Conservation (phyloP, 768 basidiomycete genomes). For the Suillus fuscotomentosus region DNA sequence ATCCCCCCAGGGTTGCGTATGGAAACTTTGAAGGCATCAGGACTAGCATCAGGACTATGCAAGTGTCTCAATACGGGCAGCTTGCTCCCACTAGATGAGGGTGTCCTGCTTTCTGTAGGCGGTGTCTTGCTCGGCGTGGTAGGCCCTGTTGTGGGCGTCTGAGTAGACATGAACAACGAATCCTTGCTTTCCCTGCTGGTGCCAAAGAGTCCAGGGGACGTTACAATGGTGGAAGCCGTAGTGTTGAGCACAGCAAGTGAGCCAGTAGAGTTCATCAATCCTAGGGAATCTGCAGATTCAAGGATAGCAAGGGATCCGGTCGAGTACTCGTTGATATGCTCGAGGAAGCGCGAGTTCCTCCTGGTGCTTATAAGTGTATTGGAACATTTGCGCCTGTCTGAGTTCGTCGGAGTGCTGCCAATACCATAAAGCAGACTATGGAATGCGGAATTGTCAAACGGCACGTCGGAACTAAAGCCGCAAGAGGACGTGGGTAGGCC, state of each 20-base stretch:
- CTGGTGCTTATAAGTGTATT: neutral
- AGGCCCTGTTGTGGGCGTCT: slow-evolving; percentile 19
- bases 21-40: slow-evolving; percentile 15
- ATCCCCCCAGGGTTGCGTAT: slow-evolving; percentile 8
- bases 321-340: slow-evolving; percentile 18
- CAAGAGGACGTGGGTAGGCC: neutral
- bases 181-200: slow-evolving; percentile 17
- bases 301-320: slow-evolving; percentile 11
- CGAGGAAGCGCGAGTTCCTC: slow-evolving; percentile 21
- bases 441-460: slow-evolving; percentile 22
- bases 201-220: slow-evolving; percentile 10
- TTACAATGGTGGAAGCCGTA: slow-evolving; percentile 9
- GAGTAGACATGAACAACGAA: slow-evolving; percentile 22
- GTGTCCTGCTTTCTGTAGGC: neutral
- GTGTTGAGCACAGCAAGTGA: slow-evolving; percentile 12
- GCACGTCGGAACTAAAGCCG: slow-evolving; percentile 10
- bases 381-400: slow-evolving; percentile 11
- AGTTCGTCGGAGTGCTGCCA: neutral
- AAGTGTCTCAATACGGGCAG: slow-evolving; percentile 29
- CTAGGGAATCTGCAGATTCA: neutral
- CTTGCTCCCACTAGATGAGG: slow-evolving; percentile 24
- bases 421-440: slow-evolving; percentile 9
- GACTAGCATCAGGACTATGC: slow-evolving; percentile 22
- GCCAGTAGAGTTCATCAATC: neutral
- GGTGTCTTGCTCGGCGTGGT: slow-evolving; percentile 27